Conservation (phyloP, 1,284 basidiomycete species). For the Prillingera fragicola region DNA sequence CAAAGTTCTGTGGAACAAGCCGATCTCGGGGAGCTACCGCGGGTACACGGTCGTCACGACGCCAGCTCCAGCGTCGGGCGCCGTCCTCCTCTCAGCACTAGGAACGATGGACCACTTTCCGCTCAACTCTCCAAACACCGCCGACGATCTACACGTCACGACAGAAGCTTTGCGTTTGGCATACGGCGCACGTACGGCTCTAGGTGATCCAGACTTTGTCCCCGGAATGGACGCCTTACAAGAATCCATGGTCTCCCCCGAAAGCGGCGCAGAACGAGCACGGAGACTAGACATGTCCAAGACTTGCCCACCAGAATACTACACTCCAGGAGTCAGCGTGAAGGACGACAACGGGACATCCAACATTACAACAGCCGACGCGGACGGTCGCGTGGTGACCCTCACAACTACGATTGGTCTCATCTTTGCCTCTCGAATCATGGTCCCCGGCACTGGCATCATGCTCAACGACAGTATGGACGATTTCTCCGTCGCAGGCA, state of each 20-base stretch:
- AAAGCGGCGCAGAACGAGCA: slow-evolving; percentile 9
- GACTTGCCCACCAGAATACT: slow-evolving; percentile 27
- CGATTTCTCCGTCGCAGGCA: slow-evolving; percentile 40
- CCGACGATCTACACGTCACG: slow-evolving; percentile 26
- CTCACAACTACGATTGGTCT: slow-evolving; percentile 43
- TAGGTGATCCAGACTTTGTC: slow-evolving; percentile 40
- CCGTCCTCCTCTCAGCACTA: slow-evolving; percentile 34
- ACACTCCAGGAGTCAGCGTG: too few species aligned
- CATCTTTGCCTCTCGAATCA: slow-evolving; percentile 39
- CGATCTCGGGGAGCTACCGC: slow-evolving; percentile 26
- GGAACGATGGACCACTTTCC: slow-evolving; percentile 26
- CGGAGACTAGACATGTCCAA: slow-evolving; percentile 24
- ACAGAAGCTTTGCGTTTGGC: slow-evolving; percentile 36
- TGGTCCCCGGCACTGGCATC: slow-evolving; percentile 39
- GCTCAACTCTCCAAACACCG: slow-evolving; percentile 9
- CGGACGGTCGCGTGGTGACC: slow-evolving; percentile 31
- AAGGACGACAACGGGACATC: slow-evolving; percentile 32
- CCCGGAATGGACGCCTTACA: slow-evolving; percentile 25
- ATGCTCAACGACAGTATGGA: slow-evolving; percentile 44
- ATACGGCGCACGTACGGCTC: slow-evolving; percentile 35
- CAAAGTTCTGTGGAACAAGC: slow-evolving; percentile 21
- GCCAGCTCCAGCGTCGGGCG: slow-evolving; percentile 41
- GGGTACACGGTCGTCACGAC: slow-evolving; percentile 29
- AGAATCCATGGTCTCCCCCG: slow-evolving; percentile 17
- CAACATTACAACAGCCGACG: slow-evolving; percentile 40